Conservation (phyloP, 768 basidiomycete species). For the Amanita muscaria region DNA sequence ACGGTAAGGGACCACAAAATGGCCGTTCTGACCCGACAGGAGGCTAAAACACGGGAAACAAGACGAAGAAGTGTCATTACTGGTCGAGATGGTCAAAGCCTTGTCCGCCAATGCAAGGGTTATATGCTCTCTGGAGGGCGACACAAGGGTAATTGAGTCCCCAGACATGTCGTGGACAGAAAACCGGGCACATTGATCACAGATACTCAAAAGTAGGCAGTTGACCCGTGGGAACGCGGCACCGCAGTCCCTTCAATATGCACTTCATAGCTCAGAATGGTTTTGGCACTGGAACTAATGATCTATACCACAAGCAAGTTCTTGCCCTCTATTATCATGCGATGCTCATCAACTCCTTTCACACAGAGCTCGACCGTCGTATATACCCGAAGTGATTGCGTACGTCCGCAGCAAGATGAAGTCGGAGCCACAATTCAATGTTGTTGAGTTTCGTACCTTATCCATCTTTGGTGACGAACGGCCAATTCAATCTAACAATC, state of each 20-base stretch:
- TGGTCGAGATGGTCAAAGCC: conserved; percentile 12
- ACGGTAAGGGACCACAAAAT: conserved; percentile 21
- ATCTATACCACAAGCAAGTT: conserved; percentile 63
- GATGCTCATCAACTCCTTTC: conserved; percentile 1
- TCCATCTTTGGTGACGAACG: neutral
- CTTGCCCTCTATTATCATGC: neutral
- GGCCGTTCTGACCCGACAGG: neutral
- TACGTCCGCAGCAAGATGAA: conserved; percentile 46
- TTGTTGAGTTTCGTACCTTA: conserved; percentile 53
- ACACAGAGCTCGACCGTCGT: conserved; percentile 71
- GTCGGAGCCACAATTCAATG: conserved; percentile 33
- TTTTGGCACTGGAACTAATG: conserved; percentile 76
- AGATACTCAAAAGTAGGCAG: too few relatives aligned
- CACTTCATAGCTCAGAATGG: conserved; percentile 65
- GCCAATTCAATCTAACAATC: neutral
- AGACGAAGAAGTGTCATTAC: conserved; percentile 4
- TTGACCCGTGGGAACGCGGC: too few relatives aligned
- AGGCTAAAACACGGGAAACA: neutral
- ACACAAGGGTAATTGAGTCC: conserved; percentile 11
- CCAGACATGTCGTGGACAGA: neutral
- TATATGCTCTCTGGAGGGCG: conserved; percentile 9
- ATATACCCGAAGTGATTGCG: conserved; percentile 54
- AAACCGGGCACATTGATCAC: too few relatives aligned
- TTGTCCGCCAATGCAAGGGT: conserved; percentile 12
- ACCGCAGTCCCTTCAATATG: too few relatives aligned